A percentile compares a stretch with the other conserved stretches of the same genome.
These are phyloP conservation scores for Aspergillus melleus DNA, from an alignment of 2,329 filamentous ascomycete species.

Conservation along the genomic window DNA sequence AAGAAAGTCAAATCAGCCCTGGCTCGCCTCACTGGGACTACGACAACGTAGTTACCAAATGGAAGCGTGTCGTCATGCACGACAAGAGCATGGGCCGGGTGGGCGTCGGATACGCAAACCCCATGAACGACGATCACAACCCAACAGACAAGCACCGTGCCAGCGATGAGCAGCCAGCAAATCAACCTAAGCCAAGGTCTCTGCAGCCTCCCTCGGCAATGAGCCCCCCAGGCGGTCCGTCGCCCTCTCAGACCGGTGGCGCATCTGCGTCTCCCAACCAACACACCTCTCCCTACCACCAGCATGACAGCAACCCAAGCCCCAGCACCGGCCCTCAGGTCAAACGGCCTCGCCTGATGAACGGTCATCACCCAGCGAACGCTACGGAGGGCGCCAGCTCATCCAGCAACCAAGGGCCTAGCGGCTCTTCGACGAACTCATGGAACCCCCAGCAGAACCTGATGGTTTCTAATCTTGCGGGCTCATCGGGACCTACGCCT, in stretches of 20 bases:
- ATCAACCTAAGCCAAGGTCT: constrained; percentile 6
- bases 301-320: constrained; percentile 25
- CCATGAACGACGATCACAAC: constrained; percentile 17
- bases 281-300: constrained; percentile 32
- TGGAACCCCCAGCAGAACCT: constrained; percentile 16
- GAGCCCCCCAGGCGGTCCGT: constrained; percentile 28
- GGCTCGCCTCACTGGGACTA: constrained; percentile 48
- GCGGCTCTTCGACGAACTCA: constrained; percentile 6
- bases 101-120: constrained; percentile 30
- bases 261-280: constrained; percentile 29
- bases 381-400: not conserved
- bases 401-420: not conserved
- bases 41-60: constrained; percentile 49
- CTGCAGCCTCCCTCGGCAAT: constrained; percentile 20
- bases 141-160: constrained; percentile 11
- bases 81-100: constrained; percentile 44
- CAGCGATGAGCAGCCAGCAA: constrained; percentile 11
- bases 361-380: constrained; percentile 19
- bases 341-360: constrained; percentile 41
- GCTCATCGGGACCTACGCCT: constrained; percentile 15
- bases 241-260: constrained; percentile 17
- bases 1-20: constrained; percentile 36
- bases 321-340: constrained; percentile 24
- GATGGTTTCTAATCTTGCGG: constrained; percentile 25
- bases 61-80: constrained; percentile 50